A percentile compares a stretch with the other conserved stretches of the same genome.
These are phyloP conservation scores for Saturnispora silvae DNA, from an alignment of 805 yeast species.

Conservation along the genomic window DNA sequence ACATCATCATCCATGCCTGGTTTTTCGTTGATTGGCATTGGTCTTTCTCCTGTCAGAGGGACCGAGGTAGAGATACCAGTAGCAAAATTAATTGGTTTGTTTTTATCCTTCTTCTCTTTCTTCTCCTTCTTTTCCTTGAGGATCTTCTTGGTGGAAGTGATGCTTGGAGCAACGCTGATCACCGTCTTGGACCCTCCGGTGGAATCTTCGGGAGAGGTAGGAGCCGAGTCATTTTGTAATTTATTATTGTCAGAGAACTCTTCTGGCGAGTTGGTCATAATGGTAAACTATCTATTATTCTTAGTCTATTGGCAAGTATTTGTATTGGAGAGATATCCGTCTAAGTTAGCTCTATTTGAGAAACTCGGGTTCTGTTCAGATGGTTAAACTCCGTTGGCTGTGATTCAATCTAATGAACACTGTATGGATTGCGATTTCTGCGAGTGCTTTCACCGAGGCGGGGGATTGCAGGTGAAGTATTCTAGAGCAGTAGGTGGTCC, in stretches of 20 bases:
- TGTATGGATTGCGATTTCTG: not conserved
- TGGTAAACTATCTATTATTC: constrained; percentile 3
- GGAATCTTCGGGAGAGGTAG: constrained; percentile 24
- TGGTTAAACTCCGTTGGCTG: constrained; percentile 14
- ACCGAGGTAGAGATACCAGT: constrained; percentile 70
- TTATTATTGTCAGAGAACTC: constrained; percentile 15
- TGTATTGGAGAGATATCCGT: constrained; percentile 28
- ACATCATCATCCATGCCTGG: constrained; percentile 63
- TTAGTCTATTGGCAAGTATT: not conserved
- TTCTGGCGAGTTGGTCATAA: constrained; percentile 11
- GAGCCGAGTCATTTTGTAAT: constrained; percentile 13
- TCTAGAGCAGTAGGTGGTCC: no score
- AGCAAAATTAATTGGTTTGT: constrained; percentile 39
- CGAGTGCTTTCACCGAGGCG: constrained; percentile 1
- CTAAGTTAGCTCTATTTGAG: constrained; percentile 20
- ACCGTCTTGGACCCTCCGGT: not conserved
- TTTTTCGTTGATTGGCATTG: constrained; percentile 56
- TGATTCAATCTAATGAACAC: constrained; percentile 7
- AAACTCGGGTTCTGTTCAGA: constrained; percentile 17
- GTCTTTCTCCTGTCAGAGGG: constrained; percentile 70
- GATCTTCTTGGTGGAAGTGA: constrained; percentile 29
- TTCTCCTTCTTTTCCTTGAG: constrained; percentile 15
- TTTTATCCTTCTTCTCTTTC: constrained; percentile 22
- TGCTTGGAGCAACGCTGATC: constrained; percentile 9
- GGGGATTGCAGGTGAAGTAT: no score